Conservation (phyloP, 1,284 basidiomycete species). For the Fistulinella cinereoalba region DNA sequence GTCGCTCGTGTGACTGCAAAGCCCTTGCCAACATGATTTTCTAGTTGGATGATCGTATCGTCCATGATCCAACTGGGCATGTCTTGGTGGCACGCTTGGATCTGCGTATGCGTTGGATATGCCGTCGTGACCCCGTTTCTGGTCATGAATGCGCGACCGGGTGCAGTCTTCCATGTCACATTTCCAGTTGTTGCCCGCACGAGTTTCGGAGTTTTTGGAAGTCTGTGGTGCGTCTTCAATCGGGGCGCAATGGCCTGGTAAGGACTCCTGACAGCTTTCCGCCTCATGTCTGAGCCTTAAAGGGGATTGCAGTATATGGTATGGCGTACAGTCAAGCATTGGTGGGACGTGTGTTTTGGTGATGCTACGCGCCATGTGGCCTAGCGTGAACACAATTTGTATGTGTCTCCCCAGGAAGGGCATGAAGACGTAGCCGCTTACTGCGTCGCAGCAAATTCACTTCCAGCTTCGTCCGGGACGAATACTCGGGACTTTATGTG, state of each 20-base stretch:
- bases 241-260: constrained; percentile 75
- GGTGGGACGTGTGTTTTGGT: constrained; percentile 76
- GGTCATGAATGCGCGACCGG: constrained; percentile 77
- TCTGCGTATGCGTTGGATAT: constrained; percentile 78
- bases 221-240: constrained; percentile 81
- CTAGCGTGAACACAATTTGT: constrained; percentile 68
- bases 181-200: constrained; percentile 79
- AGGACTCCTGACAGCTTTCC: constrained; percentile 29
- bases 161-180: constrained; percentile 75
- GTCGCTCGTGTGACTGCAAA: constrained; percentile 30
- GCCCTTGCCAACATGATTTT: not conserved
- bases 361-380: constrained; percentile 73
- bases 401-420: constrained; percentile 24
- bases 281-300: constrained; percentile 21
- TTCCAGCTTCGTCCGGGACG: constrained; percentile 69
- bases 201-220: constrained; percentile 81
- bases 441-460: constrained; percentile 28
- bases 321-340: constrained; percentile 79
- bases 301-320: constrained; percentile 56
- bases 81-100: constrained; percentile 83
- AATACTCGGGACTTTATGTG: constrained; percentile 70
- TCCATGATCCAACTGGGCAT: constrained; percentile 75
- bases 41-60: constrained; percentile 71
- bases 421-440: constrained; percentile 1
- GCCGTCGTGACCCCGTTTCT: constrained; percentile 70